Evolutionary conservation across 352 stramenopile genomes (phyloP).

Genomic region (Globisporangium rhizosaccharum): DNA sequence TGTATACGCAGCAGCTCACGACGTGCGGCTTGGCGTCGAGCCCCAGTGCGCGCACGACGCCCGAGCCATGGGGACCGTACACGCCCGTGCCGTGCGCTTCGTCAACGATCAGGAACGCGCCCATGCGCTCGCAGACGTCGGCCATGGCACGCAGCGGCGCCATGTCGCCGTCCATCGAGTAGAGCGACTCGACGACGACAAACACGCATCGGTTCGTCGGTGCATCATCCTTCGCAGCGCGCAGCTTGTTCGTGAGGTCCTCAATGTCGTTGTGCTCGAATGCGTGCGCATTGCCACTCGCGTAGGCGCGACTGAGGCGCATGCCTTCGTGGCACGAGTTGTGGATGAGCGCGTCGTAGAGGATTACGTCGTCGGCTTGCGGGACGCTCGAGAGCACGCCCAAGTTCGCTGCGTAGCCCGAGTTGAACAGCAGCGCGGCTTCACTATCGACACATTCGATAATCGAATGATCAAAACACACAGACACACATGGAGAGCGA

Average conservation of each 20-base stretch:
- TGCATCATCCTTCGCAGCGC: background rate
- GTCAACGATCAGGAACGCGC: slow-evolving; percentile 93
- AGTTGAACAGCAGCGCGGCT: slow-evolving; percentile 94
- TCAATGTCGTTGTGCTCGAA: slow-evolving; percentile 92
- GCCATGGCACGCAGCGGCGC: slow-evolving; percentile 87
- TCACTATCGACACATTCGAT: slow-evolving; percentile 31
- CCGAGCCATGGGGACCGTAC: slow-evolving; percentile 76
- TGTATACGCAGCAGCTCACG: slow-evolving; percentile 89
- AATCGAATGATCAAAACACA: background rate
- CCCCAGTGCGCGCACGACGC: slow-evolving; percentile 52
- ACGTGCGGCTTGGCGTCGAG: slow-evolving; percentile 76
- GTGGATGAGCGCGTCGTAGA: slow-evolving; percentile 96
- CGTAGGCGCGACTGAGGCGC: slow-evolving; percentile 73
- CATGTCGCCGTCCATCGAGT: slow-evolving; percentile 98
- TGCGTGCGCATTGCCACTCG: slow-evolving; percentile 28
- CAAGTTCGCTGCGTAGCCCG: slow-evolving; percentile 95
- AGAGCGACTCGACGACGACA: slow-evolving; percentile 97
- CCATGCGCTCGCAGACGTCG: slow-evolving; percentile 65
- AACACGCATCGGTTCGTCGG: slow-evolving; percentile 58
- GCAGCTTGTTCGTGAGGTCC: slow-evolving; percentile 53
- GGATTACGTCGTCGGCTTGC: slow-evolving; percentile 84
- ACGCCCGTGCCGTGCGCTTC: slow-evolving; percentile 94
- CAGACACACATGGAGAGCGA: no score
- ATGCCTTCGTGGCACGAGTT: slow-evolving; percentile 96
- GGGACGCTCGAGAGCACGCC: slow-evolving; percentile 91